Evolutionary conservation across 2,329 filamentous ascomycete genomes (phyloP).

Genomic region (Pseudocercospora ulei): DNA sequence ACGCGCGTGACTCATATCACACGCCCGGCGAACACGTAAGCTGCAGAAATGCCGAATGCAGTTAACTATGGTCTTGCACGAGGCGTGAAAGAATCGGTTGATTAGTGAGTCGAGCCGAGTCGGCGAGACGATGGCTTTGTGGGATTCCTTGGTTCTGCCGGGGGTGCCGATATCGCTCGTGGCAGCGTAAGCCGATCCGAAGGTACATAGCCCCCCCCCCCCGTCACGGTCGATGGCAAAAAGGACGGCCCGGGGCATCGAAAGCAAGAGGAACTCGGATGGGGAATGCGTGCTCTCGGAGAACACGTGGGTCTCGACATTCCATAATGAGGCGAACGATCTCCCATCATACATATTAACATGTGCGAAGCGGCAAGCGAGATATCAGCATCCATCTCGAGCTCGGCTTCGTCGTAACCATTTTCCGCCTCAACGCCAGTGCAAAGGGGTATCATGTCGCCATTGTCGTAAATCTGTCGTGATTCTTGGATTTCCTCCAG

Average conservation of each 20-base stretch:
- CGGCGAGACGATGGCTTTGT: no score
- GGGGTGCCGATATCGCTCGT: constrained; percentile 1
- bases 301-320: constrained; percentile 2
- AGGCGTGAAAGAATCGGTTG: no score
- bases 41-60: no score
- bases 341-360: constrained; percentile 5
- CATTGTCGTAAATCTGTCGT: constrained; percentile 4
- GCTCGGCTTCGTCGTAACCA: constrained; percentile 4
- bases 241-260: no score
- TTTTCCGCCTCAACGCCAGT: constrained; percentile 2
- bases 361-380: constrained; percentile 4
- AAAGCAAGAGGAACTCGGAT: no score
- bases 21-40: no score
- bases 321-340: no score
- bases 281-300: no score
- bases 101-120: no score
- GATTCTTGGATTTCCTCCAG: constrained; percentile 1
- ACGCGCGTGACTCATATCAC: no score
- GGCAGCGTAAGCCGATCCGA: neutral
- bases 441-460: constrained; percentile 5
- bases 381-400: constrained; percentile 1
- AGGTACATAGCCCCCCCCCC: neutral
- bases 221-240: neutral
- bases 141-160: no score
- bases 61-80: no score